Base-by-base conservation (phyloP, 2,329 filamentous ascomycete genomes). In the Verticillium isaacii region DNA sequence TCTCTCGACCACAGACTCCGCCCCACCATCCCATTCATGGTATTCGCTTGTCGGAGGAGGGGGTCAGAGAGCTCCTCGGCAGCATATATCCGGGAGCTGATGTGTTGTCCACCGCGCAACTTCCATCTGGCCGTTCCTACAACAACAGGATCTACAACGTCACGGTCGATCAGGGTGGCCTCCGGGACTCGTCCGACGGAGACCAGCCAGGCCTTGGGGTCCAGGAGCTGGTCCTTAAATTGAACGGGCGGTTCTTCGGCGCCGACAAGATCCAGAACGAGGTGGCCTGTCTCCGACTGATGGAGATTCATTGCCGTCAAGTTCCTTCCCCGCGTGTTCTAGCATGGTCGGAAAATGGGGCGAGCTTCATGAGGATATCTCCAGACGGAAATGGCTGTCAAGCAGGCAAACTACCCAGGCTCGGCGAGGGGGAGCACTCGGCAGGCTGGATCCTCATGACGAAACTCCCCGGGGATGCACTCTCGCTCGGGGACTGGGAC, bases 71-170 rank as follows among this genome's bases (percentile, higher is more conserved):
- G 2, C 63, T 68, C 37, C 59, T 65, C 2, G 17, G 14, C 5
- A 41, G 9, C 2, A 62, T 45, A 2, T 69, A 65, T 41, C 65
- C 67, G 3, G 56, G 55, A 1, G 55, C 56, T 9, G 56, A 57
- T n/a, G 39, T 68, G 1, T 5, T 61, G 7, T 64, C 63, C 0
- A 54, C 63, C 12, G 39, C 15, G 1, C 64, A 63, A 12, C 63
- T 68, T n/a, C 41, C 59, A 2, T 59, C 56, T 2, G 65, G 65
- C 5, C 59, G 62, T 14, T 67, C 66, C 2, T 70, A 65, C 61
- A 70, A 68, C 63, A 70, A 68, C 34, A 64, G 66, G 32, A 60
- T 69, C 32, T 70, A 68, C 55, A 64, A 68, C 57, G 34, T 69
- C 19, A 60, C 52, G 12, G 54, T 67, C 9, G 37, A 37, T 23